Conservation (phyloP, 495 filamentous ascomycete genomes). For the Friedmanniomyces simplex region DNA sequence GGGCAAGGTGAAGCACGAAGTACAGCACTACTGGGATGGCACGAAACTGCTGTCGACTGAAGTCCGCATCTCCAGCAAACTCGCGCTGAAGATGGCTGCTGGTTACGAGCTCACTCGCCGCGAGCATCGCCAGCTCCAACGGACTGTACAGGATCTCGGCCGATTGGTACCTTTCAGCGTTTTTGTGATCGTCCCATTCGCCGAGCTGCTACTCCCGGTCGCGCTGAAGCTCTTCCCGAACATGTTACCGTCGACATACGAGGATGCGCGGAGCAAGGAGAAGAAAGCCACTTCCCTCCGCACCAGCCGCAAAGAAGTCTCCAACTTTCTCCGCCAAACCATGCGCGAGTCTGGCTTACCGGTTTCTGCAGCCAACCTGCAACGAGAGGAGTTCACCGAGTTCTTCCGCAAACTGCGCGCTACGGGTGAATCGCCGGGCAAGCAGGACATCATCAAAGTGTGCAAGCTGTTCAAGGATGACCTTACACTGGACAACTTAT, state of each 20-base stretch:
- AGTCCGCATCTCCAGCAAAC: conserved; percentile 77
- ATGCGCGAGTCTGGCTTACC: conserved; percentile 88
- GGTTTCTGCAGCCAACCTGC: conserved; percentile 71
- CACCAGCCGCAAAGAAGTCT: conserved; percentile 86
- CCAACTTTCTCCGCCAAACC: conserved; percentile 78
- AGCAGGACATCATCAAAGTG: conserved; percentile 91
- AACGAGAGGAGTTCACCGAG: conserved; percentile 88
- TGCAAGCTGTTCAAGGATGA: conserved; percentile 99
- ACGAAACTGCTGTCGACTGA: conserved; percentile 94
- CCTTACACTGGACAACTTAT: conserved; percentile 92
- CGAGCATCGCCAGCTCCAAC: conserved; percentile 82
- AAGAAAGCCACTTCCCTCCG: conserved; percentile 73
- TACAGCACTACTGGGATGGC: conserved; percentile 94
- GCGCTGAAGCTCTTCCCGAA: conserved; percentile 94
- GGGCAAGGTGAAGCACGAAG: conserved; percentile 89
- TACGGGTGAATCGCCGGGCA: conserved; percentile 79
- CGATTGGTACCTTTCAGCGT: conserved; percentile 93
- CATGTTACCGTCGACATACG: conserved; percentile 91
- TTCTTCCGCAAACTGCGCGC: conserved; percentile 91
- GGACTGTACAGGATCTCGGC: conserved; percentile 86
- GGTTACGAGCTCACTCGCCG: conserved; percentile 93
- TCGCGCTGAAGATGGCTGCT: conserved; percentile 94
- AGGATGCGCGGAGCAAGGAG: conserved; percentile 81
- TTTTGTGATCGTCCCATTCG: conserved; percentile 94
- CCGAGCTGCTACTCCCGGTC: conserved; percentile 83